Conservation (phyloP, 306 rosid genomes). For the Delonix regia region DNA sequence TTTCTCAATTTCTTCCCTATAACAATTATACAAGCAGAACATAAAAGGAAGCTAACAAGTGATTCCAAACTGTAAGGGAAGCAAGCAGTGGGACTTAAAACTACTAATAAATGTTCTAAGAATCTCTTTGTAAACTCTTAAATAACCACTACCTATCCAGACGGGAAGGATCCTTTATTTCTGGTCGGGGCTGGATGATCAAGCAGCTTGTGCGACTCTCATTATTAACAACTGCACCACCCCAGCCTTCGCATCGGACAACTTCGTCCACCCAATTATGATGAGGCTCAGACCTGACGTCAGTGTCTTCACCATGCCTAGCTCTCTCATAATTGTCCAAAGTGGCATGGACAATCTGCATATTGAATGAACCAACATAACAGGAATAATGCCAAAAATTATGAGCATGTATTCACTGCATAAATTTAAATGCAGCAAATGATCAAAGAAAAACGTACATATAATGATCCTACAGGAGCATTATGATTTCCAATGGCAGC, state of each 20-base stretch:
- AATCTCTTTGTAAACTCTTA: conserved; percentile 12
- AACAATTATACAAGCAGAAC: conserved; percentile 21
- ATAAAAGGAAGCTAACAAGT: conserved; percentile 5
- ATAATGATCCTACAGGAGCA: not conserved
- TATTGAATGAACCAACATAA: conserved; percentile 31
- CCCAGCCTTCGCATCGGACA: conserved; percentile 73
- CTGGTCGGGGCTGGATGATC: conserved; percentile 71
- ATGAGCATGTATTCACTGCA: not conserved
- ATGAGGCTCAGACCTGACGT: conserved; percentile 55
- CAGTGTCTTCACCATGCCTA: conserved; percentile 51
- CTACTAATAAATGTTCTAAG: not conserved
- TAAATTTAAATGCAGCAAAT: not conserved
- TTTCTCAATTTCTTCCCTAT: conserved; percentile 83
- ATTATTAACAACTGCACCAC: conserved; percentile 54
- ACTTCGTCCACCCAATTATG: conserved; percentile 99
- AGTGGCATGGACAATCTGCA: conserved; percentile 75
- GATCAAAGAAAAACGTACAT: conserved; percentile 3
- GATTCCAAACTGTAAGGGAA: not conserved
- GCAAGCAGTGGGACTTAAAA: not conserved
- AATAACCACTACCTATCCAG: conserved; percentile 63
- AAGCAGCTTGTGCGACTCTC: conserved; percentile 53
- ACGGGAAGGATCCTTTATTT: conserved; percentile 71
- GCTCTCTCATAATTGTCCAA: conserved; percentile 73
- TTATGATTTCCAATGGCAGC: not conserved
- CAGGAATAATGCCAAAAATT: not conserved